Evolutionary conservation across 106 monocot genomes (phyloP).

Genomic region (Platanthera zijinensis): DNA sequence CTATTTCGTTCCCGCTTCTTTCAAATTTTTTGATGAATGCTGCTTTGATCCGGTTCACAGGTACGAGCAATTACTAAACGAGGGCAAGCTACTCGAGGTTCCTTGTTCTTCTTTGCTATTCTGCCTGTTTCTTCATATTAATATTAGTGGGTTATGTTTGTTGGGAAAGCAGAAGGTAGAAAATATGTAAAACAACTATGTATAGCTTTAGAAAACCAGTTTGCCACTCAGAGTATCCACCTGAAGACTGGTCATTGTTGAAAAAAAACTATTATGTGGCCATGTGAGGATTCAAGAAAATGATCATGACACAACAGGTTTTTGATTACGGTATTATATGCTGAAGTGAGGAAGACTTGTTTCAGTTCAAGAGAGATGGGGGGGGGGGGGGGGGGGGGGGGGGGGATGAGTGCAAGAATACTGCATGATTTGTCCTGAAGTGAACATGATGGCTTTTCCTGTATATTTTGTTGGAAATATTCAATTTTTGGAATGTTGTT

Average conservation of each 20-base stretch:
- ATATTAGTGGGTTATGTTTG: neutral
- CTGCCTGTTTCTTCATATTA: neutral
- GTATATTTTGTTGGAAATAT: too few species aligned
- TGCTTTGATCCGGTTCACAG: slow-evolving; percentile 23
- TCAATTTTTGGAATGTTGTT: too few species aligned
- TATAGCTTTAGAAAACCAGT: neutral
- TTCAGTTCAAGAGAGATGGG: neutral
- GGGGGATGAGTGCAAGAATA: neutral
- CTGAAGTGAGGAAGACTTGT: neutral
- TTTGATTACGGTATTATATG: neutral
- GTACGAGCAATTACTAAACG: slow-evolving; percentile 77
- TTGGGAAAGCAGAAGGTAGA: neutral
- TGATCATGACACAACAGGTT: neutral
- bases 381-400: neutral
- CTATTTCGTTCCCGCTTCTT: neutral
- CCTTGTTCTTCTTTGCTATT: neutral
- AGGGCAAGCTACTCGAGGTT: slow-evolving; percentile 93
- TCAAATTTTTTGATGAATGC: neutral
- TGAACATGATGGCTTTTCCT: neutral
- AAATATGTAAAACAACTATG: neutral
- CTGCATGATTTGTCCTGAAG: neutral
- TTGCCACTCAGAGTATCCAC: neutral
- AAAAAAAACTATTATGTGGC: neutral
- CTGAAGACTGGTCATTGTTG: neutral
- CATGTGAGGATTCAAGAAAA: neutral